These are phyloP conservation scores for Phytophthora citricola DNA, from an alignment of 352 stramenopile species.

Conservation along the genomic window DNA sequence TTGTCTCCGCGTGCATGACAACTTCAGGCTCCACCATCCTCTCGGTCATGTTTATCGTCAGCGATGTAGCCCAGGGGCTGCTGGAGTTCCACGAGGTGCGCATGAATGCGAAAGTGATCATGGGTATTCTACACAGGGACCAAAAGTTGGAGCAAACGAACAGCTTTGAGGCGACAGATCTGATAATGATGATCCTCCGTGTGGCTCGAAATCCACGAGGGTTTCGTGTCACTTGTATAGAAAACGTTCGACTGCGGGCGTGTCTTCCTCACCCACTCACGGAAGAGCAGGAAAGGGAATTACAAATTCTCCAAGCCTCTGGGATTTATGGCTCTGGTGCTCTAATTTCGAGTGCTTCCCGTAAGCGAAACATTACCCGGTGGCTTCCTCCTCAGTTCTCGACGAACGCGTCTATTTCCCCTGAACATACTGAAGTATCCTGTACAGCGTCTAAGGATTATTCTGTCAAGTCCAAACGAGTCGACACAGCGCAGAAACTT, in stretches of 20 bases:
- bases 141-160: neutral
- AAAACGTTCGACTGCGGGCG: constrained; percentile 1
- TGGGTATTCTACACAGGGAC: constrained; percentile 2
- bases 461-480: neutral
- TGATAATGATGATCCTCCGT: neutral
- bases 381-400: neutral
- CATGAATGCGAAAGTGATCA: constrained; percentile 4
- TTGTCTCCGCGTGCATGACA: constrained; percentile 27
- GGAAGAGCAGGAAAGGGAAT: neutral
- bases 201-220: constrained; percentile 6
- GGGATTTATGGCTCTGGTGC: neutral
- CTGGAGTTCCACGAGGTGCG: constrained; percentile 23
- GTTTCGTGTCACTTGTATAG: constrained; percentile 1
- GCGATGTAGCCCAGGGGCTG: constrained; percentile 10
- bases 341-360: neutral
- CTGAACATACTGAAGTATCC: neutral
- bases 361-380: neutral
- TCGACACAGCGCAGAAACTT: constrained; percentile 2
- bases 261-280: constrained; percentile 15
- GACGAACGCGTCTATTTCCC: neutral
- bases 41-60: constrained; percentile 13
- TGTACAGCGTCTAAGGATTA: neutral
- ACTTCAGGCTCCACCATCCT: constrained; percentile 16
- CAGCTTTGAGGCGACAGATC: neutral
- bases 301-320: neutral